These are phyloP conservation scores for Colletotrichum lini DNA, from an alignment of 2,329 filamentous ascomycete genomes.

Conservation along the genomic window DNA sequence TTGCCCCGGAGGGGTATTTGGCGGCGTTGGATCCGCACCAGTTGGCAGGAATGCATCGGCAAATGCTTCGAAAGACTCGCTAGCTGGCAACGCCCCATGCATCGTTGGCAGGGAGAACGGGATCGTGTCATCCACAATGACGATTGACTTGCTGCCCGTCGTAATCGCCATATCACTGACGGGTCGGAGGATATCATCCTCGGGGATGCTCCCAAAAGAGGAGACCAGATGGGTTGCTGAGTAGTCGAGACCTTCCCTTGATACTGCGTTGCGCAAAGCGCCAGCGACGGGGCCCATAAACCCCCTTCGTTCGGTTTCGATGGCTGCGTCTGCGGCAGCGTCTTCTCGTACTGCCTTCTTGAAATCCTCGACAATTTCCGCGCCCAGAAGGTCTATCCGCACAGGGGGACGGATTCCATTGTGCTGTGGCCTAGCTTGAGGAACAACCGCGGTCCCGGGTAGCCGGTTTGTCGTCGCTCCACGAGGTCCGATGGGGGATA, in stretches of 20 bases:
- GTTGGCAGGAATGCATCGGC: conserved; percentile 65
- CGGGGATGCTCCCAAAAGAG: conserved; percentile 54
- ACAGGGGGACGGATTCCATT: conserved; percentile 67
- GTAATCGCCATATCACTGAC: conserved; percentile 75
- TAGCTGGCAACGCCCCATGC: conserved; percentile 63
- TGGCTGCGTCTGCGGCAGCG: conserved; percentile 57
- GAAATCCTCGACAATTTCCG: conserved; percentile 83
- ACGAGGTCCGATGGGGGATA: conserved; percentile 64
- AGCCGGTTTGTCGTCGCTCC: conserved; percentile 71
- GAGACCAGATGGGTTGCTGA: conserved; percentile 62
- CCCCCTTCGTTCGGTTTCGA: conserved; percentile 42
- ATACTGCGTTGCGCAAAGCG: conserved; percentile 36
- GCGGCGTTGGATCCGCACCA: conserved; percentile 70
- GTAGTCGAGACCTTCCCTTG: conserved; percentile 54
- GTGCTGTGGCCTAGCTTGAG: conserved; percentile 64
- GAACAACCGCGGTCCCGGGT: conserved; percentile 73
- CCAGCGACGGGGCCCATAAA: conserved; percentile 18
- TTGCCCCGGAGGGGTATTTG: conserved; percentile 70
- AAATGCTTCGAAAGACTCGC: conserved; percentile 67
- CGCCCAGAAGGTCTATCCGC: conserved; percentile 87
- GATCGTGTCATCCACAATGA: conserved; percentile 83
- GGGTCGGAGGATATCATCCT: conserved; percentile 56
- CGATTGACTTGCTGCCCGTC: conserved; percentile 87
- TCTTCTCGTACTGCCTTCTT: conserved; percentile 81
- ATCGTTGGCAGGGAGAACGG: conserved; percentile 65